Evolutionary conservation across 768 basidiomycete species (phyloP).

Genomic region (Russula vinacea): DNA sequence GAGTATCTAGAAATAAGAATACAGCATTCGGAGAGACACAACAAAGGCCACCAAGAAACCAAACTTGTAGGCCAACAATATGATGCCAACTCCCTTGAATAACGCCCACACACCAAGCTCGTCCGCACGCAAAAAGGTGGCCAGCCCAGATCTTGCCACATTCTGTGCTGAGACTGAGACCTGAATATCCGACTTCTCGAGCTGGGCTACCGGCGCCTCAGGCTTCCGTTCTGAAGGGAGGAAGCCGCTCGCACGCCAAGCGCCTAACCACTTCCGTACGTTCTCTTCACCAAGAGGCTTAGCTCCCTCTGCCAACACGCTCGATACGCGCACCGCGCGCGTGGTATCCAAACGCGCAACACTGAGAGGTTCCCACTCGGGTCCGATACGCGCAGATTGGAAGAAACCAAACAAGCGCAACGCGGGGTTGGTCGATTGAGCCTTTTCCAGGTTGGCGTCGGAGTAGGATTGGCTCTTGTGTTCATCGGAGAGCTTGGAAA

Average conservation of each 20-base stretch:
- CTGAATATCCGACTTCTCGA: background rate
- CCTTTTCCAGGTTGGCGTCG: slow-evolving; percentile 18
- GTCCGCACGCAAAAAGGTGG: background rate
- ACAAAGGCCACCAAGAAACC: slow-evolving; percentile 17
- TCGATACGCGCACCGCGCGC: slow-evolving; percentile 27
- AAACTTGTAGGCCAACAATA: slow-evolving; percentile 15
- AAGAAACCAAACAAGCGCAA: slow-evolving; percentile 26
- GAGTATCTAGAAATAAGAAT: slow-evolving; percentile 6
- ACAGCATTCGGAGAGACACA: slow-evolving; percentile 3
- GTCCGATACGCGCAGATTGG: slow-evolving; percentile 24
- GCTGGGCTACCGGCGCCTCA: background rate
- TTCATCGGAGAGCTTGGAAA: slow-evolving; percentile 27
- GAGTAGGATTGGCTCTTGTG: slow-evolving; percentile 18
- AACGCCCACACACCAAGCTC: background rate
- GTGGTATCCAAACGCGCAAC: slow-evolving; percentile 29
- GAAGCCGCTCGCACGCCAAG: slow-evolving; percentile 27
- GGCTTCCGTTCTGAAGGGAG: slow-evolving; percentile 14
- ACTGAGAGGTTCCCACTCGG: slow-evolving; percentile 32
- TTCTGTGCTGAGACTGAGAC: slow-evolving; percentile 6
- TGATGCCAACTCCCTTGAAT: background rate
- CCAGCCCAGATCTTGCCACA: background rate
- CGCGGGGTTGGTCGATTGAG: slow-evolving; percentile 26
- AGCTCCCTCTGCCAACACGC: slow-evolving; percentile 18
- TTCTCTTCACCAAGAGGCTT: slow-evolving; percentile 24
- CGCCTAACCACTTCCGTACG: slow-evolving; percentile 22